These are phyloP conservation scores for Aspergillus brunneoviolaceus DNA, from an alignment of 2,329 filamentous ascomycete species.

Conservation along the genomic window DNA sequence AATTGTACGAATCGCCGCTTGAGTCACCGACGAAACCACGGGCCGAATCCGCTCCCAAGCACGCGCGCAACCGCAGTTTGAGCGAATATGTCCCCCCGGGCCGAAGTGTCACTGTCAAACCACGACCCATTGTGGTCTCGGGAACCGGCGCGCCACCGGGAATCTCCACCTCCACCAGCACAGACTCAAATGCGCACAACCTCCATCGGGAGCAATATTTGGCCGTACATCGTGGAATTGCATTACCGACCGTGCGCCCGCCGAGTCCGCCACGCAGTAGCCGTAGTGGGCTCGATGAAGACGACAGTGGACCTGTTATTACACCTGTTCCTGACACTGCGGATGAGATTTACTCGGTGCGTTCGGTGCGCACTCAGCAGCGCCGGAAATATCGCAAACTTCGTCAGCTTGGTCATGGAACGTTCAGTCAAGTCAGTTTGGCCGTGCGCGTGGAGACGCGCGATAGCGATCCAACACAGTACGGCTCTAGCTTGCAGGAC, in stretches of 20 bases:
- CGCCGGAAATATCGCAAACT: slow-evolving; percentile 76
- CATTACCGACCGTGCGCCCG: slow-evolving; percentile 57
- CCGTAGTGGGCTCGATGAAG: slow-evolving; percentile 54
- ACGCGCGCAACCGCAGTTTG: slow-evolving; percentile 75
- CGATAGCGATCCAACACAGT: slow-evolving; percentile 32
- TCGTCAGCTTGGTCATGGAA: slow-evolving; percentile 81
- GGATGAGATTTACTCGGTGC: slow-evolving; percentile 68
- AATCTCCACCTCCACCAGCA: slow-evolving; percentile 51
- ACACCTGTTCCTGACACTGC: slow-evolving; percentile 19
- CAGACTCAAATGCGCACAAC: slow-evolving; percentile 35
- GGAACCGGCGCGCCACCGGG: slow-evolving; percentile 52
- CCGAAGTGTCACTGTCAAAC: slow-evolving; percentile 61
- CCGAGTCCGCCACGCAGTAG: slow-evolving; percentile 83
- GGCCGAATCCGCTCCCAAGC: slow-evolving; percentile 40
- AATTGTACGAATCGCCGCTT: slow-evolving; percentile 15
- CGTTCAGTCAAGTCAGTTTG: slow-evolving; percentile 91
- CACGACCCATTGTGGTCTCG: slow-evolving; percentile 71
- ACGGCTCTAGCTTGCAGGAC: slow-evolving; percentile 16
- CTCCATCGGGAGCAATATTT: slow-evolving; percentile 78
- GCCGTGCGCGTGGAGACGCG: slow-evolving; percentile 72
- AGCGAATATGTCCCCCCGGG: slow-evolving; percentile 84
- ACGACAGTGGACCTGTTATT: slow-evolving; percentile 43
- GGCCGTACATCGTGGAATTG: slow-evolving; percentile 73
- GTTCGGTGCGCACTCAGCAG: slow-evolving; percentile 66
- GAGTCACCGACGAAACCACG: slow-evolving; percentile 11